Evolutionary conservation across 2,329 filamentous ascomycete genomes (phyloP).

Genomic region (Trichoderma polysporum): DNA sequence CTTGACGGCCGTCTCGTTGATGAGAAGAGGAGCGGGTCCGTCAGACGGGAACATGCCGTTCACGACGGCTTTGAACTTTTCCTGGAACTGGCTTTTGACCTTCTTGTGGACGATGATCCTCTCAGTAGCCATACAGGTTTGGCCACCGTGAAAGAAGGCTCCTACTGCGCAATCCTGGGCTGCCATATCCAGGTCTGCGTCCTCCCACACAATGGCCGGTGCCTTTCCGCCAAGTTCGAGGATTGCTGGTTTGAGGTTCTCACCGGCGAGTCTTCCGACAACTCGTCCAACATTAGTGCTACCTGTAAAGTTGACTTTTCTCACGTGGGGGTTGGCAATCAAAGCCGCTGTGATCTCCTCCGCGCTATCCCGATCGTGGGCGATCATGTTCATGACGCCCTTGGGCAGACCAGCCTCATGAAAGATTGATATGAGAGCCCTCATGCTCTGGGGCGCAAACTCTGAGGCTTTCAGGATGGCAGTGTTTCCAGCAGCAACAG

Average conservation of each 20-base stretch:
- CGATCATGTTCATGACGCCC: constrained; percentile 73
- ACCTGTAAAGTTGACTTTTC: constrained; percentile 86
- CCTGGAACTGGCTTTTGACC: constrained; percentile 47
- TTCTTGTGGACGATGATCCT: constrained; percentile 61
- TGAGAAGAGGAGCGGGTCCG: constrained; percentile 65
- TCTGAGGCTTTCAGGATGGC: constrained; percentile 72
- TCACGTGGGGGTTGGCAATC: constrained; percentile 65
- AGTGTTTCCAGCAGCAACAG: constrained; percentile 77
- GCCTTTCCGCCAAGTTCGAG: constrained; percentile 85
- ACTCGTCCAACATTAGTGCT: constrained; percentile 72
- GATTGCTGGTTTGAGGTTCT: constrained; percentile 74
- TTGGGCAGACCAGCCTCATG: constrained; percentile 73
- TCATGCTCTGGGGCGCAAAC: constrained; percentile 62
- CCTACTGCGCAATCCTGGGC: constrained; percentile 68
- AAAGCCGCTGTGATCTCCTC: constrained; percentile 64
- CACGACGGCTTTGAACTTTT: constrained; percentile 41
- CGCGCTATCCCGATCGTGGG: constrained; percentile 64
- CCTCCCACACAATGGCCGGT: constrained; percentile 73
- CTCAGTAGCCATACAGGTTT: constrained; percentile 86
- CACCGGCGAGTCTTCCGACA: constrained; percentile 67
- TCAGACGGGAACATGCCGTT: constrained; percentile 51
- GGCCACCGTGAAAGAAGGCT: constrained; percentile 70
- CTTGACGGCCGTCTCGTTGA: constrained; percentile 63
- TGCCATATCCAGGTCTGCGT: constrained; percentile 73
- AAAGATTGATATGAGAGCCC: constrained; percentile 62